Conservation (phyloP, 2,329 filamentous ascomycete genomes). For the Aspergillus pseudoviridinutans region DNA sequence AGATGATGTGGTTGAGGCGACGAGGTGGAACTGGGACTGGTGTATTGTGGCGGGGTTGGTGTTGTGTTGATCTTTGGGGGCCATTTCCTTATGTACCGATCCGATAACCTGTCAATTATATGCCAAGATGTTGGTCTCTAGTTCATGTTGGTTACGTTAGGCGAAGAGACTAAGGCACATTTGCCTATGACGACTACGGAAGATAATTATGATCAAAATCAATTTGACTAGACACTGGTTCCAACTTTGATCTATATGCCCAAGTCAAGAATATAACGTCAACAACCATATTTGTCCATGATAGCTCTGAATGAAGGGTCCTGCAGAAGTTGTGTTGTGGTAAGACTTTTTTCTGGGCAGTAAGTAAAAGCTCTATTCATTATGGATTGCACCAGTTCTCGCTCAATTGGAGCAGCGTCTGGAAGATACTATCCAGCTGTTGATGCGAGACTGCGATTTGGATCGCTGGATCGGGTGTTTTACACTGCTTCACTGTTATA, state of each 20-base stretch:
- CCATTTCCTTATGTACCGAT: not conserved
- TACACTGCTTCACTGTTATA: not conserved
- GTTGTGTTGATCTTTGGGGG: not conserved
- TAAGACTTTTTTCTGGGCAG: conserved; percentile 20
- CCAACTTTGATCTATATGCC: no score
- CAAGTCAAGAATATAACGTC: conserved; percentile 5
- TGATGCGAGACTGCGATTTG: conserved; percentile 5
- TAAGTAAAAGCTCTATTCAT: conserved; percentile 25
- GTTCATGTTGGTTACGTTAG: not conserved
- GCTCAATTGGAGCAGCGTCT: conserved; percentile 19
- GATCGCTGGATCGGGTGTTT: conserved; percentile 8
- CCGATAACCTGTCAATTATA: not conserved
- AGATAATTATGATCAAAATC: not conserved
- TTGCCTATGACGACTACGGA: not conserved
- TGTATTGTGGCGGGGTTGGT: not conserved
- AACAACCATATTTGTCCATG: conserved; percentile 26
- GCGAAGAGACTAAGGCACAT: not conserved
- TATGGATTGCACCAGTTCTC: conserved; percentile 17
- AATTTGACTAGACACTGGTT: not conserved
- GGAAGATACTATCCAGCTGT: conserved; percentile 13
- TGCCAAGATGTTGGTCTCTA: not conserved
- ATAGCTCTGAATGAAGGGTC: conserved; percentile 27
- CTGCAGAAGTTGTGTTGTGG: conserved; percentile 23
- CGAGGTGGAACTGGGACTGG: not conserved
- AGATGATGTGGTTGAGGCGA: not conserved